Evolutionary conservation across 768 basidiomycete species (phyloP).

Genomic region (Amanita phalloides): DNA sequence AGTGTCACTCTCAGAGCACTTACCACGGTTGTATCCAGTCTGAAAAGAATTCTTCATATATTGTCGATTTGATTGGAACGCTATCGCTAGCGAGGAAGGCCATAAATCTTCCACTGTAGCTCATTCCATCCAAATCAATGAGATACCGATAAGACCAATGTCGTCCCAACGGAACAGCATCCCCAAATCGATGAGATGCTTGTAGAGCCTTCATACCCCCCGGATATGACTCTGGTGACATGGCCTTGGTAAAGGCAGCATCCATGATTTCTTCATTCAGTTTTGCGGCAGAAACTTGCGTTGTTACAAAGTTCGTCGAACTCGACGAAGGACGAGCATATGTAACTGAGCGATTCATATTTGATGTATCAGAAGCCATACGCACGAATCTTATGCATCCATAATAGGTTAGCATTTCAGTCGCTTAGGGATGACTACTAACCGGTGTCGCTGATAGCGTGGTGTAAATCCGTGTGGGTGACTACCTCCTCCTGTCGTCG

Average conservation of each 20-base stretch:
- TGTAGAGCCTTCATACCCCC: slow-evolving; percentile 61
- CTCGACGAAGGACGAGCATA: slow-evolving; percentile 59
- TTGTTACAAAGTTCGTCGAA: slow-evolving; percentile 48
- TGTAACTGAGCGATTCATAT: slow-evolving; percentile 48
- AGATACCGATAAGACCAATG: slow-evolving; percentile 94
- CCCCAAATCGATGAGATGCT: slow-evolving; percentile 55
- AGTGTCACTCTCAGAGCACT: not conserved
- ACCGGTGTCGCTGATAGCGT: slow-evolving; percentile 85
- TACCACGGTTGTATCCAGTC: slow-evolving; percentile 50
- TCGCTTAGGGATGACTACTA: slow-evolving; percentile 5
- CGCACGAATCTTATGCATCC: slow-evolving; percentile 46
- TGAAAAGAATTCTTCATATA: slow-evolving; percentile 84
- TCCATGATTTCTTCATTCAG: slow-evolving; percentile 84
- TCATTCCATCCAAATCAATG: slow-evolving; percentile 90
- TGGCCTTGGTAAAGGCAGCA: slow-evolving; percentile 71
- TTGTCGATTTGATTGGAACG: slow-evolving; percentile 81
- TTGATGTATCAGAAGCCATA: slow-evolving; percentile 53
- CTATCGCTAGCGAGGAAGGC: slow-evolving; percentile 80
- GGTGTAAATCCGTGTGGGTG: slow-evolving; percentile 75
- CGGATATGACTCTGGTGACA: slow-evolving; percentile 62
- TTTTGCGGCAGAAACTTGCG: slow-evolving; percentile 41
- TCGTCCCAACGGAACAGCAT: slow-evolving; percentile 70
- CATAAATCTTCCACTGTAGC: slow-evolving; percentile 87
- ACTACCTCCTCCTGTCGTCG: slow-evolving; percentile 90
- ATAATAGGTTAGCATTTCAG: slow-evolving; percentile 8